phyloP scores from a whole-genome alignment of 768 basidiomycete genomes.

The Mycena filopes region DNA sequence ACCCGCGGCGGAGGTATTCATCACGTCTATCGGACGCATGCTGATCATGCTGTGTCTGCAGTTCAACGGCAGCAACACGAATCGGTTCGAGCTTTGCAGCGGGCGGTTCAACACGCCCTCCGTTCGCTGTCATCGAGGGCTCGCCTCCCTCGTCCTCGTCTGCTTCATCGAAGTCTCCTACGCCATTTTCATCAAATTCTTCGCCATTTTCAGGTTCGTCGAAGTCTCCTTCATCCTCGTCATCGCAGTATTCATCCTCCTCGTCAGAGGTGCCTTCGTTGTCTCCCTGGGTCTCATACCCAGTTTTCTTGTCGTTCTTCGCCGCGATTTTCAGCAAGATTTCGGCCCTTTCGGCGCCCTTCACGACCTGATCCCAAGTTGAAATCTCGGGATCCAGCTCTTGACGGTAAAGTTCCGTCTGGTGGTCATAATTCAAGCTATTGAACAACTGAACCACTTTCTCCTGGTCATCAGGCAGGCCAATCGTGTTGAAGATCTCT shows the following conservation, averaged over 20 bases:
- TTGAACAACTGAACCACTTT: conserved; percentile 6
- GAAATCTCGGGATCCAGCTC: too few species aligned
- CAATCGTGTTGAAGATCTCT: conserved; percentile 1
- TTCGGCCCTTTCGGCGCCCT: too few species aligned
- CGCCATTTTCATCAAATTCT: background rate
- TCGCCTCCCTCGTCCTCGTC: background rate
- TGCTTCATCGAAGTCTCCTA: background rate
- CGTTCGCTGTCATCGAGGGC: background rate
- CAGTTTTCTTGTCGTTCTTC: background rate
- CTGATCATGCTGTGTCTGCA: too few species aligned
- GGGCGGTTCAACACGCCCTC: conserved; percentile 1
- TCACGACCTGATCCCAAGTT: too few species aligned
- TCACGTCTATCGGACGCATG: too few species aligned
- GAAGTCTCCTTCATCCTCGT: background rate
- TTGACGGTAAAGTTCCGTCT: too few species aligned
- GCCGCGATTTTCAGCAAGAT: too few species aligned
- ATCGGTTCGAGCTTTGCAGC: too few species aligned
- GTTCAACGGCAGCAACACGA: too few species aligned
- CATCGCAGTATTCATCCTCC: background rate
- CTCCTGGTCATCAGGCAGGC: background rate
- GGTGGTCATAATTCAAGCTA: too few species aligned
- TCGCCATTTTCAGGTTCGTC: background rate
- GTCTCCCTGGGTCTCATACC: background rate
- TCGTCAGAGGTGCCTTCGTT: background rate
- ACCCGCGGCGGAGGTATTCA: background rate